A percentile compares a stretch with the other conserved stretches of the same genome.
phyloP scores from a whole-genome alignment of 2,329 filamentous ascomycete genomes.

The Colletotrichum sp. region DNA sequence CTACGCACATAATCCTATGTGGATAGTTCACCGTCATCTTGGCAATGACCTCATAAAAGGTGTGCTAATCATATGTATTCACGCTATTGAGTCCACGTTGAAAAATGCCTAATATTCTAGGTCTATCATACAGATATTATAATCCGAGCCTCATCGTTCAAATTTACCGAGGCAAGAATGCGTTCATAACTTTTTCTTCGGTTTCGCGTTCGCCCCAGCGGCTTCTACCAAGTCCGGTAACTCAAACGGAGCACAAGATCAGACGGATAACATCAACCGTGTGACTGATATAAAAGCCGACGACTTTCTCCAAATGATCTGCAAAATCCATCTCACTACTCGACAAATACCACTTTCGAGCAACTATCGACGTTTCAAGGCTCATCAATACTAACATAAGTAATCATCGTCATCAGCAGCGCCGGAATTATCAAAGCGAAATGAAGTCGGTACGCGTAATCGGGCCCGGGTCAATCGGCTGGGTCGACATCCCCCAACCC shows the following conservation, averaged over 20 bases:
- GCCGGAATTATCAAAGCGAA: accelerated
- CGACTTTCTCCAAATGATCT: background rate
- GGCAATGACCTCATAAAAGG: background rate
- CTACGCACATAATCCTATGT: too few species aligned
- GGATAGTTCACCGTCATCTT: too few species aligned
- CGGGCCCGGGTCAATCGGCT: background rate
- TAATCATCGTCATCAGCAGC: background rate
- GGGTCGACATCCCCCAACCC: background rate
- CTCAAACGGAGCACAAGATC: background rate
- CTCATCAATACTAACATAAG: accelerated
- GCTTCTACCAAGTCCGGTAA: background rate
- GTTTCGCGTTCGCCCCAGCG: background rate
- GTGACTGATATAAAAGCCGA: background rate
- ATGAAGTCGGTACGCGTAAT: background rate
- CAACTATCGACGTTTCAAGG: background rate
- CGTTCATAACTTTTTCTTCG: background rate
- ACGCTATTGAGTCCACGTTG: background rate
- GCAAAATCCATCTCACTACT: accelerated
- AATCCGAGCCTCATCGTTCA: accelerated
- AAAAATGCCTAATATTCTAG: accelerated
- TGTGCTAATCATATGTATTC: accelerated
- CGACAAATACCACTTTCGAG: background rate
- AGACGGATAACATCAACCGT: background rate
- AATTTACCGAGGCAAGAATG: background rate
- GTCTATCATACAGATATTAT: accelerated